Evolutionary conservation across 2,329 filamentous ascomycete genomes (phyloP).

Genomic region (Ophiosphaerella narmari): DNA sequence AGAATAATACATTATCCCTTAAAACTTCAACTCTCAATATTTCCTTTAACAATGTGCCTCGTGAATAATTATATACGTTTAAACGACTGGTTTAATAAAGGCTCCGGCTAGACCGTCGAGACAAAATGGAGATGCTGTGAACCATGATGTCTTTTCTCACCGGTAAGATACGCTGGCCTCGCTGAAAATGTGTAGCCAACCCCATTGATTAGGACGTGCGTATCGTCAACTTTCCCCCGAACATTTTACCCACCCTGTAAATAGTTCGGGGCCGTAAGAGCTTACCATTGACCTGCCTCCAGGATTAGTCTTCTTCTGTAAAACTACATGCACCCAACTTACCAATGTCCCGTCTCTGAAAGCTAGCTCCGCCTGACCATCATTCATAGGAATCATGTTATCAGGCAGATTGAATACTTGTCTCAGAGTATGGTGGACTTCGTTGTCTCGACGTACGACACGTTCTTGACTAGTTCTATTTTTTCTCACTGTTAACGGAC

Average conservation of each 20-base stretch:
- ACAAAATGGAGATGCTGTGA: no score
- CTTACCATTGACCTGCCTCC: constrained; percentile 24
- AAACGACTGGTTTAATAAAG: no score
- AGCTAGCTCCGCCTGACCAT: constrained; percentile 29
- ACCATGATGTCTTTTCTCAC: no score
- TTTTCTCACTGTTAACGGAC: not conserved
- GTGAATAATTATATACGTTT: no score
- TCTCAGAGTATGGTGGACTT: constrained; percentile 5
- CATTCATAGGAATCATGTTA: constrained; percentile 31
- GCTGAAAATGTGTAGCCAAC: no score
- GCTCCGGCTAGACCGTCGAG: no score
- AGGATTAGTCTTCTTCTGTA: constrained; percentile 2
- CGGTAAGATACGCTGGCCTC: no score
- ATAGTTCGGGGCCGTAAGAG: constrained; percentile 24
- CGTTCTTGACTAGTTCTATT: not conserved
- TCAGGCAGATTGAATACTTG: constrained; percentile 28
- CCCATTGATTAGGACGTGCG: constrained; percentile 1
- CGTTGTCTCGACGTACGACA: not conserved
- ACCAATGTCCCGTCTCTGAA: constrained; percentile 34
- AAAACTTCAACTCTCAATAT: no score
- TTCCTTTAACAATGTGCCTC: no score
- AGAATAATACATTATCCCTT: not conserved
- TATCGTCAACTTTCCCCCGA: constrained; percentile 20
- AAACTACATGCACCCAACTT: constrained; percentile 1
- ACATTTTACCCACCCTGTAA: constrained; percentile 28